Conservation (phyloP, 2,329 filamentous ascomycete species). For the Penicillium sp. region DNA sequence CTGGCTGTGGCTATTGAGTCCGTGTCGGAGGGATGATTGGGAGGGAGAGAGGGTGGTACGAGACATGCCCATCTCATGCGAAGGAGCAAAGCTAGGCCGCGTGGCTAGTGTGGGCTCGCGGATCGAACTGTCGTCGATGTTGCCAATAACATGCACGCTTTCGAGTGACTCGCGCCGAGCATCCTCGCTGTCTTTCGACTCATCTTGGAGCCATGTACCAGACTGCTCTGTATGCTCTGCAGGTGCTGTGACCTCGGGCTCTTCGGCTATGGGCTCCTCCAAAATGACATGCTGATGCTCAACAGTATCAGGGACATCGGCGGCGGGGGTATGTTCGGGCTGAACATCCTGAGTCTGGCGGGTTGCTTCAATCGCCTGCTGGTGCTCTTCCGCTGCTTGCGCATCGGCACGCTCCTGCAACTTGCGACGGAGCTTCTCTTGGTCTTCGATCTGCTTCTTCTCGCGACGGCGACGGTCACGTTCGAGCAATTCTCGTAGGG, state of each 20-base stretch:
- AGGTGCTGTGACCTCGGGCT: slow-evolving; percentile 2
- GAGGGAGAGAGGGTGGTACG: slow-evolving; percentile 35
- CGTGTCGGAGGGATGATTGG: slow-evolving; percentile 49
- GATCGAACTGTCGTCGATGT: slow-evolving; percentile 37
- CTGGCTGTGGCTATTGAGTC: slow-evolving; percentile 52
- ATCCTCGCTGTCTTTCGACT: slow-evolving; percentile 32
- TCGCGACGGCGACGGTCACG: slow-evolving; percentile 80
- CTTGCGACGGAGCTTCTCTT: slow-evolving; percentile 58
- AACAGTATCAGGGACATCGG: slow-evolving; percentile 3
- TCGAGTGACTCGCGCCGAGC: slow-evolving; percentile 31
- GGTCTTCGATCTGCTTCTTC: slow-evolving; percentile 70
- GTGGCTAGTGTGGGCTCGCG: slow-evolving; percentile 30
- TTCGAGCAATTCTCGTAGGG: slow-evolving; percentile 85
- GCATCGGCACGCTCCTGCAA: slow-evolving; percentile 53
- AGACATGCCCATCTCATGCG: slow-evolving; percentile 37
- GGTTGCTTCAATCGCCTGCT: slow-evolving; percentile 1
- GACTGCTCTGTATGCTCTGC: slow-evolving; percentile 6
- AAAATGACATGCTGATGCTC: slow-evolving; percentile 1
- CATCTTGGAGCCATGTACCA: slow-evolving; percentile 37
- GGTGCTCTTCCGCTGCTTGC: slow-evolving; percentile 38
- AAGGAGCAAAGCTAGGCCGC: slow-evolving; percentile 35
- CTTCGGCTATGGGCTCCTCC: slow-evolving; percentile 9
- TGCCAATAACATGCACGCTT: slow-evolving; percentile 35
- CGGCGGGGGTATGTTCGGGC: not conserved
- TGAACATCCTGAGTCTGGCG: not conserved